These are phyloP conservation scores for Lipomyces kockii DNA, from an alignment of 805 yeast species.

Conservation along the genomic window DNA sequence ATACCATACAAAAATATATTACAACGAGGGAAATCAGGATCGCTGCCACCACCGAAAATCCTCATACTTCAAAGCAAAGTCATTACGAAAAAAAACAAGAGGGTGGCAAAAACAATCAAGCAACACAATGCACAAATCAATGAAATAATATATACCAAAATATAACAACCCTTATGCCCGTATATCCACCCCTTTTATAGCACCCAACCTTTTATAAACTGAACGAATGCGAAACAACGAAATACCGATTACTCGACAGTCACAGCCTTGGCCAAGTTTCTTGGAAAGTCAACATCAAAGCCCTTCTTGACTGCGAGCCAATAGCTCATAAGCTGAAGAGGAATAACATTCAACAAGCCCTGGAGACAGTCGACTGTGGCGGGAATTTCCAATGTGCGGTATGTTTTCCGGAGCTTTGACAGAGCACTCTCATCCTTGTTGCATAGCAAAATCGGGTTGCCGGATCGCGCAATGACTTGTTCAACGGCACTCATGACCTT, in stretches of 20 bases:
- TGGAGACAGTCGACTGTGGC: conserved; percentile 96
- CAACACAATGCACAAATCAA: neutral
- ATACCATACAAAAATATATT: neutral
- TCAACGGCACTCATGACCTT: conserved; percentile 93
- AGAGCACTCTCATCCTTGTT: conserved; percentile 70
- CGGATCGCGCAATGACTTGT: conserved; percentile 96
- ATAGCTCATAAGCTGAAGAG: conserved; percentile 93
- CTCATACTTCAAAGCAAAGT: neutral
- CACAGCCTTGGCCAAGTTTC: conserved; percentile 97
- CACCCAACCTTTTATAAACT: neutral
- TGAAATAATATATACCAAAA: neutral
- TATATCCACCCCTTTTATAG: neutral
- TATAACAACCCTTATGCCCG: neutral
- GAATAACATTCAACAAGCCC: conserved; percentile 92
- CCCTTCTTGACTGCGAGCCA: conserved; percentile 96
- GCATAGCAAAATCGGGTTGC: conserved; percentile 92
- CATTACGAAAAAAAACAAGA: neutral
- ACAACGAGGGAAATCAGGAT: neutral
- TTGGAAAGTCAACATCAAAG: conserved; percentile 96
- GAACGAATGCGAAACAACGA: neutral
- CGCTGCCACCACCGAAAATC: neutral
- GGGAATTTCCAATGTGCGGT: conserved; percentile 79
- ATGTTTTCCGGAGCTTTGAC: conserved; percentile 43
- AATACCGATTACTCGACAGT: conserved; percentile 74
- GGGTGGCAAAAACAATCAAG: neutral